Conservation (phyloP, 2,329 filamentous ascomycete genomes). For the Hypoxylon sp. region DNA sequence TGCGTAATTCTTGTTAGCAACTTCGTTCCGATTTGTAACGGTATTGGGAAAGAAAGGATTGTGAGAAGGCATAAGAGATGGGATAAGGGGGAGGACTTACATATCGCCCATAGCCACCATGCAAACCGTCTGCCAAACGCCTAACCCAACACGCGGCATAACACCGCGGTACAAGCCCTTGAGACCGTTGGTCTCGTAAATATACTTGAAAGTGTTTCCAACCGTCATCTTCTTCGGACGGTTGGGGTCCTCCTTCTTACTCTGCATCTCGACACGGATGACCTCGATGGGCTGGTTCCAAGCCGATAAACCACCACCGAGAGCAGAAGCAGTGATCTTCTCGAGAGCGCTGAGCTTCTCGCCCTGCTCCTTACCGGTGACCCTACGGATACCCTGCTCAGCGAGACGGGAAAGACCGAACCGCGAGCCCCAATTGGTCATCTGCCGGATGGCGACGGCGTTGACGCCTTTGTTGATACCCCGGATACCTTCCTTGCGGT, state of each 20-base stretch:
- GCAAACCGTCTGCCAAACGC: slow-evolving; percentile 99
- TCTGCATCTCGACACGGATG: slow-evolving; percentile 99
- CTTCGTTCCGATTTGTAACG: slow-evolving; percentile 22
- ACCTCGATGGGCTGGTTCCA: slow-evolving; percentile 99
- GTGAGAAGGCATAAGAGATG: background rate
- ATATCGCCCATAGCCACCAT: slow-evolving; percentile 99
- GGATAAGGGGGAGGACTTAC: slow-evolving; percentile 69
- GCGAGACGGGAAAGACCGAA: slow-evolving; percentile 95
- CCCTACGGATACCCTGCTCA: slow-evolving; percentile 86
- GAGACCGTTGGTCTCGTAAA: slow-evolving; percentile 89
- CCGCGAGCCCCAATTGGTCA: slow-evolving; percentile 98
- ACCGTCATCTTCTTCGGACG: slow-evolving; percentile 99
- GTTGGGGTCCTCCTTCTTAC: slow-evolving; percentile 97
- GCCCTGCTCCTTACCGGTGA: slow-evolving; percentile 82
- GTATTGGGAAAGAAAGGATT: background rate
- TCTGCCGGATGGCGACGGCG: slow-evolving; percentile 97
- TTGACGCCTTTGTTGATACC: slow-evolving; percentile 99
- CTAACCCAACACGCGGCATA: slow-evolving; percentile 90
- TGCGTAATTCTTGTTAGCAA: slow-evolving; percentile 48
- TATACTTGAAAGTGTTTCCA: slow-evolving; percentile 86
- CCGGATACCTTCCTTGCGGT: slow-evolving; percentile 90
- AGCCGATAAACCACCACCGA: slow-evolving; percentile 94
- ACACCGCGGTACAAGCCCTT: slow-evolving; percentile 97
- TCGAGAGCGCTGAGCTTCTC: slow-evolving; percentile 85
- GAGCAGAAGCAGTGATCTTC: slow-evolving; percentile 87